These are phyloP conservation scores for Hemileia vastatrix DNA, from an alignment of 1,284 basidiomycete species.

Conservation along the genomic window DNA sequence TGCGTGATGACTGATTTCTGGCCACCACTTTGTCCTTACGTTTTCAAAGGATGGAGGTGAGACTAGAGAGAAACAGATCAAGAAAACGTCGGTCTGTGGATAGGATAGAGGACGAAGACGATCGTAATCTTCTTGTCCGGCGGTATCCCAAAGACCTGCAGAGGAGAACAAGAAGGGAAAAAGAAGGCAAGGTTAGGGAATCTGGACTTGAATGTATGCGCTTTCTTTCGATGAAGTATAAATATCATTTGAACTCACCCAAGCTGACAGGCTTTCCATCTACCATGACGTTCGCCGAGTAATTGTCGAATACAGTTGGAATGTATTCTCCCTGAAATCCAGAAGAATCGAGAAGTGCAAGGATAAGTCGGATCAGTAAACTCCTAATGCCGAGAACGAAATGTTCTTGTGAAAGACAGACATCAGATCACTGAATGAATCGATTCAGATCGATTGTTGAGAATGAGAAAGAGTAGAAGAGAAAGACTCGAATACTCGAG, in stretches of 20 bases:
- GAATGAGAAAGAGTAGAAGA: background rate
- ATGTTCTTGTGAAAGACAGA: slow-evolving; percentile 24
- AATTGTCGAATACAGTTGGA: slow-evolving; percentile 77
- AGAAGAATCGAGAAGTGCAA: background rate
- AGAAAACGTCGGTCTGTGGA: slow-evolving; percentile 61
- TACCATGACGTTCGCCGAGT: slow-evolving; percentile 74
- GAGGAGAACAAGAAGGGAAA: background rate
- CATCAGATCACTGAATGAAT: slow-evolving; percentile 14
- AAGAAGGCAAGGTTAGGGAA: too few species aligned
- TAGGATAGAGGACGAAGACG: slow-evolving; percentile 31
- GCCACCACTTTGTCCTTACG: slow-evolving; percentile 95
- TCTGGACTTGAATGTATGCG: too few species aligned
- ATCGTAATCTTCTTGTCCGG: slow-evolving; percentile 69
- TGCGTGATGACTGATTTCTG: slow-evolving; percentile 88
- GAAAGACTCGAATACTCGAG: too few species aligned
- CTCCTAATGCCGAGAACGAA: slow-evolving; percentile 6
- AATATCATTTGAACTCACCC: too few species aligned
- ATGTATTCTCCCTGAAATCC: slow-evolving; percentile 69
- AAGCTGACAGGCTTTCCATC: slow-evolving; percentile 85
- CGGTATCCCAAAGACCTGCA: slow-evolving; percentile 93
- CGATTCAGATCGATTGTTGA: background rate
- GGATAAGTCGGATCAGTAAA: slow-evolving; percentile 1
- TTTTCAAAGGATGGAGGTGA: slow-evolving; percentile 86
- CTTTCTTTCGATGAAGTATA: background rate
- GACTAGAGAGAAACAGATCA: slow-evolving; percentile 88